Conservation (phyloP, 768 basidiomycete species). For the Arthromyces matolae region DNA sequence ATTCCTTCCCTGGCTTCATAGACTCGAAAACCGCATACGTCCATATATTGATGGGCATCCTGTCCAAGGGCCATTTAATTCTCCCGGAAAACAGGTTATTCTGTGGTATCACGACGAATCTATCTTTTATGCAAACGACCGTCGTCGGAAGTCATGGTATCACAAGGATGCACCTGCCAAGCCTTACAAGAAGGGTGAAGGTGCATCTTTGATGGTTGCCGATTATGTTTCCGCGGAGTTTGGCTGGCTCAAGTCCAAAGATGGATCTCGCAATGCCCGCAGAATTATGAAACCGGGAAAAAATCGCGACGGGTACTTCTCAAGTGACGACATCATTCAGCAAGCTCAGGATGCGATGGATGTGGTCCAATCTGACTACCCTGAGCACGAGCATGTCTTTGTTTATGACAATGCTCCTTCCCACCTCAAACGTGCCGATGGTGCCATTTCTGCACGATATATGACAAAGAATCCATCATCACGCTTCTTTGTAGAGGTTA, state of each 20-base stretch:
- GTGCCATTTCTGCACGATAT: not conserved
- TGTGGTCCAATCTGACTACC: conserved; percentile 20
- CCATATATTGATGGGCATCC: conserved; percentile 6
- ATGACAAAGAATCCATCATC: conserved; percentile 8
- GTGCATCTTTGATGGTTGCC: conserved; percentile 31
- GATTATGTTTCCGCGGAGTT: conserved; percentile 32
- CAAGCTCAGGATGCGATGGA: conserved; percentile 24
- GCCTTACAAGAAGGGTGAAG: conserved; percentile 21
- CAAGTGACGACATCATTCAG: conserved; percentile 19
- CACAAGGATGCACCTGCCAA: conserved; percentile 7
- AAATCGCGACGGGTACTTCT: conserved; percentile 24
- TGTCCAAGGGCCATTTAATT: not conserved
- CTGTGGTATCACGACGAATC: conserved; percentile 28
- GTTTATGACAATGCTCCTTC: conserved; percentile 20
- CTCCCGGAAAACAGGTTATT: conserved; percentile 9
- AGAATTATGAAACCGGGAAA: conserved; percentile 25
- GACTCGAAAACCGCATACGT: conserved; percentile 10
- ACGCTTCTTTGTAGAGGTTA: not conserved
- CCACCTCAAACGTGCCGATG: conserved; percentile 13
- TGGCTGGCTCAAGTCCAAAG: conserved; percentile 23
- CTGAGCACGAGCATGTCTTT: conserved; percentile 20
- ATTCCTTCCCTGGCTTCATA: conserved; percentile 19
- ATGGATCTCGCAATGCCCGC: conserved; percentile 16
- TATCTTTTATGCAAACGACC: conserved; percentile 30
- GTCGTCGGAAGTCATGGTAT: conserved; percentile 21